Base-by-base conservation (phyloP, 2,329 filamentous ascomycete genomes). In the Fusarium sp. region DNA sequence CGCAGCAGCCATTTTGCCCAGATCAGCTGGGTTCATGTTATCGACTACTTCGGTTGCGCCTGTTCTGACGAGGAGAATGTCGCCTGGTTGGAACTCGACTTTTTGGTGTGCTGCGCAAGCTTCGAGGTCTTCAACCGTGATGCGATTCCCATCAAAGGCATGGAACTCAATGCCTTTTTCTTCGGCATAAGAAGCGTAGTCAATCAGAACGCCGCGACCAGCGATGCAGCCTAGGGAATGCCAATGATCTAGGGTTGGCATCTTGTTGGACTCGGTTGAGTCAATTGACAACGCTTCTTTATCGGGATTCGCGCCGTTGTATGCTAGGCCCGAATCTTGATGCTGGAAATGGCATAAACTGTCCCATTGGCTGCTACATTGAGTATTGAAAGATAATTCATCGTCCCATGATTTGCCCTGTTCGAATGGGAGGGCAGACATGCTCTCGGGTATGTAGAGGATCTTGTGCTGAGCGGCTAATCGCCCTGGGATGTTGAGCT, bases 61-160 rank as follows among this genome's bases (percentile, higher is more conserved):
- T 3, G 87, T 90, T 22, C 91, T 86, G 25, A 94, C 78, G 47
- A 93, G 83, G 15, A 94, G 83, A 60, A 94, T 88, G 68, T 93
- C 91, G 9, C 91, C 92, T 5, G 88, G 86, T 1, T 84, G 86
- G 75, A 93, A 90, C 67, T 91, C 87, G 31, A 93, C 82, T 1
- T 87, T 87, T 71, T 93, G 89, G 39, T 86, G 82, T 38, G 82
- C 82, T 1, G 89, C 92, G 38, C 89, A 89, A 13, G 85, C 84
- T 58, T 88, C 86, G 0, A 94, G 83, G 1, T 90, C 86, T 2
- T 83, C 76, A 4, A 86, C 80, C 0, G 84, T 85, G 77, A 92
- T 90, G 33, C 84, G 82, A 73, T 89, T 83, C 1, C 83, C 81
- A 7, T 84, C 84, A 53, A 89, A 85, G 2, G 88, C 84, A 71